A percentile compares a stretch with the other conserved stretches of the same genome.
Evolutionary conservation across 768 basidiomycete species (phyloP).

Genomic region (Aureoboletus auriporus): DNA sequence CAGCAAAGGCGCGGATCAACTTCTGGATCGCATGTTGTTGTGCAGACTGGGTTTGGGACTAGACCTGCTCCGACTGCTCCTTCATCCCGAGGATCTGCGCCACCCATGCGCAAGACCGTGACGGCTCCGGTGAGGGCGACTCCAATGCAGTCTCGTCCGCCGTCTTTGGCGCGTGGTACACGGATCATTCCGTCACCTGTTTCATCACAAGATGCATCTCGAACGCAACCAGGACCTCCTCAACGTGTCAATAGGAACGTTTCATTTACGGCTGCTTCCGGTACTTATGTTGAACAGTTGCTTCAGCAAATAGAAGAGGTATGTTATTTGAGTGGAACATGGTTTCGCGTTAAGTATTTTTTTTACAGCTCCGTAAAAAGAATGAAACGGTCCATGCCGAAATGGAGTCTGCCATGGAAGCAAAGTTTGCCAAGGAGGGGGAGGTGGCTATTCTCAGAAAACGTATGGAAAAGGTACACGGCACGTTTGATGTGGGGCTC

Average conservation of each 20-base stretch:
- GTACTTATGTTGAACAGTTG: slow-evolving; percentile 16
- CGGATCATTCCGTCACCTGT: slow-evolving; percentile 8
- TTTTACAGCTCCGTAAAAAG: slow-evolving; percentile 45
- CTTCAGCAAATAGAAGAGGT: slow-evolving; percentile 47
- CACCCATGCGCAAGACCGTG: slow-evolving; percentile 7
- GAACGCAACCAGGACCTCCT: slow-evolving; percentile 10
- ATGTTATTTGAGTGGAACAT: slow-evolving; percentile 12
- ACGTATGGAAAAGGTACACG: slow-evolving; percentile 59
- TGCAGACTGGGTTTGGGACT: slow-evolving; percentile 6
- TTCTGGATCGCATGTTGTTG: slow-evolving; percentile 8
- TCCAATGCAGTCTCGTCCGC: slow-evolving; percentile 9
- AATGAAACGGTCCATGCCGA: slow-evolving; percentile 44
- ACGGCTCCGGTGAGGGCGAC: slow-evolving; percentile 7
- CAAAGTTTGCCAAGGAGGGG: slow-evolving; percentile 59
- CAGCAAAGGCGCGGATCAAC: slow-evolving; percentile 13
- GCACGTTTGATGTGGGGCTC: background rate
- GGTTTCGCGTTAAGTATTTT: background rate
- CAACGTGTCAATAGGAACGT: slow-evolving; percentile 6
- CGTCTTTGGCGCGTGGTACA: slow-evolving; percentile 14
- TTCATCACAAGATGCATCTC: slow-evolving; percentile 18
- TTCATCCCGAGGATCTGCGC: slow-evolving; percentile 10
- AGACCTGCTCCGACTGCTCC: slow-evolving; percentile 8
- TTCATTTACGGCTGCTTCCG: slow-evolving; percentile 1
- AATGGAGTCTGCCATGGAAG: slow-evolving; percentile 45
- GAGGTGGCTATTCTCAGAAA: slow-evolving; percentile 67